These are phyloP conservation scores for Pestalotiopsis sp. DNA, from an alignment of 2,329 filamentous ascomycete genomes.

Conservation along the genomic window DNA sequence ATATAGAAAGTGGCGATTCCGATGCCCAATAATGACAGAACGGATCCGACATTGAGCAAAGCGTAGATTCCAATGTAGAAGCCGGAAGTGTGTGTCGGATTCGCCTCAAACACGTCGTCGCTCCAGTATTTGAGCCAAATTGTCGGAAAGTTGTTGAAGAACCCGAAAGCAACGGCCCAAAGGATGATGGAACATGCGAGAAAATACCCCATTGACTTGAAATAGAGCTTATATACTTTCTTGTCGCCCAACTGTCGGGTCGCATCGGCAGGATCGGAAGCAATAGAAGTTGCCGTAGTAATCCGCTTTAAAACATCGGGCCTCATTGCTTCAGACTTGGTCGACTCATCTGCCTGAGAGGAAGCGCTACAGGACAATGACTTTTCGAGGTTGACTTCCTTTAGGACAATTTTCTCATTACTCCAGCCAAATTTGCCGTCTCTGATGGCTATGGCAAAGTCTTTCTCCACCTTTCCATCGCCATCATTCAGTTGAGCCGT, in stretches of 20 bases:
- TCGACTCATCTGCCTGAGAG: background rate
- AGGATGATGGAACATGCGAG: constrained; percentile 2
- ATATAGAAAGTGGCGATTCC: background rate
- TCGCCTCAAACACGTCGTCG: constrained; percentile 12
- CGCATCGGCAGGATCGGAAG: constrained; percentile 6
- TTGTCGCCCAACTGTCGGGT: constrained; percentile 19
- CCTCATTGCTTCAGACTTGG: background rate
- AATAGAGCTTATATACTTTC: constrained; percentile 23
- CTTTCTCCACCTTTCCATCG: background rate
- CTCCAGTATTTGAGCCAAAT: constrained; percentile 27
- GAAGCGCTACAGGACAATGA: constrained; percentile 13
- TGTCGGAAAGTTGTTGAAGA: constrained; percentile 22
- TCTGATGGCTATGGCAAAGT: constrained; percentile 18
- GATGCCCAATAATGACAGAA: background rate
- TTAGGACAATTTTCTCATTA: constrained; percentile 26
- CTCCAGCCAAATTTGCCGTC: constrained; percentile 36
- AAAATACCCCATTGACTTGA: constrained; percentile 21
- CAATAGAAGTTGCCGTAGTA: constrained; percentile 7
- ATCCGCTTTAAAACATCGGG: background rate
- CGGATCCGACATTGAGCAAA: constrained; percentile 16
- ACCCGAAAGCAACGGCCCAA: constrained; percentile 15
- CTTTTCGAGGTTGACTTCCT: constrained; percentile 30
- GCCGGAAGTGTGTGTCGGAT: constrained; percentile 18
- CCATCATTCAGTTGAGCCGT: background rate
- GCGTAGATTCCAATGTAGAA: constrained; percentile 27